phyloP scores from a whole-genome alignment of 805 yeast genomes.

The Wickerhamomyces chaumierensis region DNA sequence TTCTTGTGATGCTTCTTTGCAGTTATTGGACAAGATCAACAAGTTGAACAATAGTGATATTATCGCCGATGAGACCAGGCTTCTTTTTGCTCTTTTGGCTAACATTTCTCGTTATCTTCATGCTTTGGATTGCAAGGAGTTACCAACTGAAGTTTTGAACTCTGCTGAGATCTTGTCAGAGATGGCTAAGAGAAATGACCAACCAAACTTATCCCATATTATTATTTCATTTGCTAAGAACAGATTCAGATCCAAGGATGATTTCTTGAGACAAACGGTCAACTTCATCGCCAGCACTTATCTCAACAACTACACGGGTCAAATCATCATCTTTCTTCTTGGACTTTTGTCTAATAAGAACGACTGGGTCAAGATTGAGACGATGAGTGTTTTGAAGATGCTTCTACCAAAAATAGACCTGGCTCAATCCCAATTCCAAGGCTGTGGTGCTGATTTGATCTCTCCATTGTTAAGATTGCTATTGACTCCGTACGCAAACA shows the following conservation, averaged over 20 bases:
- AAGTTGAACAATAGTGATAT: constrained; percentile 60
- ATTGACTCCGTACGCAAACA: constrained; percentile 78
- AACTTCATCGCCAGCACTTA: constrained; percentile 55
- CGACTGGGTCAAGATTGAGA: constrained; percentile 71
- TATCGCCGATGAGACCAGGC: constrained; percentile 59
- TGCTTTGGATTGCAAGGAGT: constrained; percentile 51
- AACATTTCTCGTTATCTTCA: constrained; percentile 80
- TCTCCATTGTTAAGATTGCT: constrained; percentile 76
- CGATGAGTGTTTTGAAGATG: constrained; percentile 63
- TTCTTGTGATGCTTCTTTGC: constrained; percentile 68
- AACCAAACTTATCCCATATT: constrained; percentile 55
- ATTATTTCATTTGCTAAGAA: constrained; percentile 66
- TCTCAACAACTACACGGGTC: constrained; percentile 67
- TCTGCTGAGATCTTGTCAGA: constrained; percentile 47
- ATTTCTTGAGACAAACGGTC: constrained; percentile 73
- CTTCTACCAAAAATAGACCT: constrained; percentile 72
- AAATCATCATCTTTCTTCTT: constrained; percentile 59
- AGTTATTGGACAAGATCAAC: constrained; percentile 62
- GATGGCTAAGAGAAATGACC: constrained; percentile 48
- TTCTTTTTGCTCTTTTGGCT: constrained; percentile 62
- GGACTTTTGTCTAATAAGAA: constrained; percentile 72
- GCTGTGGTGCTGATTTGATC: constrained; percentile 90
- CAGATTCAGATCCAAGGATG: constrained; percentile 82
- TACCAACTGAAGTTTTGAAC: constrained; percentile 36
- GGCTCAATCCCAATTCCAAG: constrained; percentile 65